These are phyloP conservation scores for Ceratobasidium sp. DNA, from an alignment of 1,284 basidiomycete species.

Conservation along the genomic window DNA sequence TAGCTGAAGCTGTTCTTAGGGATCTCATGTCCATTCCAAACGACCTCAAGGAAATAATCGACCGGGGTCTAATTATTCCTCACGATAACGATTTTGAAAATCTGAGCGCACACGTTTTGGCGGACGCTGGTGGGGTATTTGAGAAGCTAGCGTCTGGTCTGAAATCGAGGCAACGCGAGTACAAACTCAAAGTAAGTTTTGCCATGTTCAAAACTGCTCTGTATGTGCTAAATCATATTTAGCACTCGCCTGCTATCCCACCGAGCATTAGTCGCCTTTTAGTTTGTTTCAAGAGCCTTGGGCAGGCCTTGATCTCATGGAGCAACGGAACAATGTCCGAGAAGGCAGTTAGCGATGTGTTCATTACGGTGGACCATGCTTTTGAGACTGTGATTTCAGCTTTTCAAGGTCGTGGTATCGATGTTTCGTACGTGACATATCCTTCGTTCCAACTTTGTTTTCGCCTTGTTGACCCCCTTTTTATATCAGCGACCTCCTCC, in stretches of 20 bases:
- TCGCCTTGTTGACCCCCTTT: slow-evolving; percentile 31
- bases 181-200: slow-evolving; percentile 9
- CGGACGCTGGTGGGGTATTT: neutral
- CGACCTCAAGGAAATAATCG: neutral
- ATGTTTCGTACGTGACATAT: slow-evolving; percentile 78
- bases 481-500: slow-evolving; percentile 77
- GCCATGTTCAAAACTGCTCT: neutral
- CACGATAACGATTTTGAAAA: neutral
- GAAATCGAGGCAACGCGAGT: slow-evolving; percentile 1
- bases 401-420: slow-evolving; percentile 86
- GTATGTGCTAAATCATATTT: neutral
- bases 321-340: slow-evolving; percentile 80
- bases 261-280: slow-evolving; percentile 92
- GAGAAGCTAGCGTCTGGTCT: slow-evolving; percentile 5
- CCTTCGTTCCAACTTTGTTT: slow-evolving; percentile 15
- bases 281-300: slow-evolving; percentile 92
- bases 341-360: slow-evolving; percentile 91
- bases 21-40: neutral
- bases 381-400: slow-evolving; percentile 94
- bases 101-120: neutral
- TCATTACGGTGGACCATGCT: slow-evolving; percentile 96
- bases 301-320: slow-evolving; percentile 92
- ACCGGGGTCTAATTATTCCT: neutral
- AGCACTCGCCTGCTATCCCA: slow-evolving; percentile 64
- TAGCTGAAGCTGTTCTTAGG: neutral